Conservation (phyloP, 2,329 filamentous ascomycete genomes). For the Rutstroemia sp. region DNA sequence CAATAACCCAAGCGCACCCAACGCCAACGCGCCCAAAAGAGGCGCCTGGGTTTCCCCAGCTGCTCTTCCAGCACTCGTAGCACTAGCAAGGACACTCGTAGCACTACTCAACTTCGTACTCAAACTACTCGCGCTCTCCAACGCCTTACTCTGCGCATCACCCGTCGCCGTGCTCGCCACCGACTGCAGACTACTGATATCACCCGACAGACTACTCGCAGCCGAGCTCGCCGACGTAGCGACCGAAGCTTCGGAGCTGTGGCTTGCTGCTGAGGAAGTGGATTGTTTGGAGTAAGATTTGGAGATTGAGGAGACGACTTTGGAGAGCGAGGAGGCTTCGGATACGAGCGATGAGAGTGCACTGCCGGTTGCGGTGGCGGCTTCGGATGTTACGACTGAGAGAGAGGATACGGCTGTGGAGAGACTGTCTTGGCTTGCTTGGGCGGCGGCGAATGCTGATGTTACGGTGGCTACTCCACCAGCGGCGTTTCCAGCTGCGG, state of each 20-base stretch:
- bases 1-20: not conserved
- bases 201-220: not conserved
- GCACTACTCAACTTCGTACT: not conserved
- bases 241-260: not conserved
- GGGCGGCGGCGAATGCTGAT: not conserved
- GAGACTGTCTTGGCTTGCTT: not conserved
- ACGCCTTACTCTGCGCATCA: not conserved
- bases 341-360: not conserved
- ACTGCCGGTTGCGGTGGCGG: not conserved
- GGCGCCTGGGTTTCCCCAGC: not conserved
- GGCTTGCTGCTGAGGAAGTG: not conserved
- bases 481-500: not conserved
- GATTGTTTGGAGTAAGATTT: not conserved
- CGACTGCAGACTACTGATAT: not conserved
- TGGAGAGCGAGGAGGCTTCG: not conserved
- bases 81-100: not conserved
- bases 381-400: not conserved
- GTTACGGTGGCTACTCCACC: not conserved
- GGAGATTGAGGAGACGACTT: not conserved
- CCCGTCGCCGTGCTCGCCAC: not conserved
- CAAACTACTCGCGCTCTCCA: not conserved
- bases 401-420: conserved; percentile 1
- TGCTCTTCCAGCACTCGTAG: not conserved
- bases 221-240: not conserved
- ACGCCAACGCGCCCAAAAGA: not conserved